Conservation (phyloP, 2,329 filamentous ascomycete species). For the Ceratocystis eucalypticola region DNA sequence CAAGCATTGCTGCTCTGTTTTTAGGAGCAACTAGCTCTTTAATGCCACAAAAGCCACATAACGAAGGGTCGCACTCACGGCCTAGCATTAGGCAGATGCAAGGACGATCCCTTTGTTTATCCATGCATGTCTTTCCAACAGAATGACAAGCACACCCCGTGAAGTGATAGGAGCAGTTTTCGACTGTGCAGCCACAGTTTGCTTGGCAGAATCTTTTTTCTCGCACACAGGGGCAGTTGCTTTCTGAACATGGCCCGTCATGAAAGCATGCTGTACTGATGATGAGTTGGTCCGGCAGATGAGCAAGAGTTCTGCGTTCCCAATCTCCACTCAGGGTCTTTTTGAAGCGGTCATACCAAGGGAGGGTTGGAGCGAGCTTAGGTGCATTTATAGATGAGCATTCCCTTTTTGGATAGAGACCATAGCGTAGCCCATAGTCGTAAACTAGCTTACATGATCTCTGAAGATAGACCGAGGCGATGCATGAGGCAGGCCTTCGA, state of each 20-base stretch:
- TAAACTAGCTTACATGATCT: slow-evolving; percentile 14
- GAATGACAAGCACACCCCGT: slow-evolving; percentile 52
- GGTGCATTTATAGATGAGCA: neutral
- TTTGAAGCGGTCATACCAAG: slow-evolving; percentile 44
- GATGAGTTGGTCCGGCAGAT: slow-evolving; percentile 43
- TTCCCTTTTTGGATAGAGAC: slow-evolving; percentile 1
- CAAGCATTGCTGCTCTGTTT: slow-evolving; percentile 2
- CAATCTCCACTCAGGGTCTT: slow-evolving; percentile 42
- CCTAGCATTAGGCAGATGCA: slow-evolving; percentile 62
- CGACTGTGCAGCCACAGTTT: slow-evolving; percentile 50
- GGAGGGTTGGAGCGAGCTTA: slow-evolving; percentile 29
- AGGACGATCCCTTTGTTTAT: slow-evolving; percentile 41
- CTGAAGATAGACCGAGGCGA: slow-evolving; percentile 16
- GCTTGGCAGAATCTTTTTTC: slow-evolving; percentile 56
- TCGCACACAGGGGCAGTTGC: slow-evolving; percentile 49
- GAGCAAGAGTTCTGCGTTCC: slow-evolving; percentile 41
- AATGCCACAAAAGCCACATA: slow-evolving; percentile 58
- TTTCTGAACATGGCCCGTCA: slow-evolving; percentile 48
- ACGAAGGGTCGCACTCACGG: slow-evolving; percentile 66
- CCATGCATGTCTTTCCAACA: slow-evolving; percentile 44
- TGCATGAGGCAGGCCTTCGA: slow-evolving; percentile 14
- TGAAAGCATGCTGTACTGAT: slow-evolving; percentile 55
- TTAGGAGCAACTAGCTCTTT: slow-evolving; percentile 9
- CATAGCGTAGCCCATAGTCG: neutral
- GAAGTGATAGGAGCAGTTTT: slow-evolving; percentile 48